Evolutionary conservation across 192 early-diverging fungal genomes (phyloP), one percentile per base, ranked within the genome.

Genomic region (Coemansia sp.): DNA sequence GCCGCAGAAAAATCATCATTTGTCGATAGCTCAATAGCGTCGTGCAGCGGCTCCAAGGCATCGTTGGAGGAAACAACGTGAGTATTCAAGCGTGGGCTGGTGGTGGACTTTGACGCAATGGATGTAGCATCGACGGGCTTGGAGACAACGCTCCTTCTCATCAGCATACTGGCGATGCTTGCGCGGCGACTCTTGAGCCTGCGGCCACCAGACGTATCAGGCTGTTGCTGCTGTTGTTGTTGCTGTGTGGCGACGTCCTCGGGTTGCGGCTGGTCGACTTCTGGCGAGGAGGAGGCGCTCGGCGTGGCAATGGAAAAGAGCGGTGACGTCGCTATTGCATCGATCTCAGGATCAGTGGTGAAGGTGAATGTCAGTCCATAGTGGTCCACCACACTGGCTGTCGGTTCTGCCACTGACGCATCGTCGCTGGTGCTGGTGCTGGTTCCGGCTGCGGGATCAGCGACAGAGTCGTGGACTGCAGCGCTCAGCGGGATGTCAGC

Each of bases 121-220:
- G 42, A 45, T 17, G 17, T 13, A 17, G 17, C 49, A 13, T 73
- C 76, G 14, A 63, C 41, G 20, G 65, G 54, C 49, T 52, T 52
- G 9, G 23, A 52, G 0, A 25, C 38, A 8, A 13, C 23, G 22
- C 49, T 52, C 23, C 72, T 49, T 36, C 67, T 63, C 58, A 71
- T 70, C 61, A 79, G 55, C 61, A 74, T 50, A 20, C 72, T 69
- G 1, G 71, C 77, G 38, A 79, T 67, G 59, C 77, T 79, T 11
- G 72, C 41, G 15, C 77, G 72, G 5, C 77, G 63, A 17, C 52
- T 35, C 55, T 66, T 58, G 9, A 59, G 15, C 59, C 67, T 77
- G 42, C 52, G 68, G 14, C 4, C 25, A 42, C 23, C 42, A 9
- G 55, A 58, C 29, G 63, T 8, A 32, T 22, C 17, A 29, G 29